A percentile compares a stretch with the other conserved stretches of the same genome.
Conservation (phyloP, 352 stramenopile genomes). For the Phytophthora ramorum region DNA sequence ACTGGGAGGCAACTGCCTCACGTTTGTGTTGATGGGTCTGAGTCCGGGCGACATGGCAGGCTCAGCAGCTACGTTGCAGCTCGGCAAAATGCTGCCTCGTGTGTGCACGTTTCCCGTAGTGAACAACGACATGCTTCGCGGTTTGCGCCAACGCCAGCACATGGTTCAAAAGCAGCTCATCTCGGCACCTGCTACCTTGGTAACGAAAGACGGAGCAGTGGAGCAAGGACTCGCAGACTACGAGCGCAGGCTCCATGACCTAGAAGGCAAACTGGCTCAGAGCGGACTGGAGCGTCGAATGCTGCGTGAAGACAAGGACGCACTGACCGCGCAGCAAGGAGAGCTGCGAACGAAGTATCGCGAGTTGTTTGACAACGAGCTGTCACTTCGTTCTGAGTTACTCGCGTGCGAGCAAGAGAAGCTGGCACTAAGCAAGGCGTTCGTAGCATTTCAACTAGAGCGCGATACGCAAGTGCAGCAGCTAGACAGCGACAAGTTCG, state of each 20-base stretch:
- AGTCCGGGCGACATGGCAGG: constrained; percentile 45
- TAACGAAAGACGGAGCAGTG: neutral
- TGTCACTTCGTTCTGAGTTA: constrained; percentile 64
- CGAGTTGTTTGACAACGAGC: constrained; percentile 66
- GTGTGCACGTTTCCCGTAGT: constrained; percentile 59
- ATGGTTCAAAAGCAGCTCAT: constrained; percentile 15
- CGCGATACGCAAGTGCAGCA: constrained; percentile 47
- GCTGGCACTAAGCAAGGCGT: constrained; percentile 66
- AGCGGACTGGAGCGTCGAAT: constrained; percentile 50
- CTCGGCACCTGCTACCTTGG: neutral
- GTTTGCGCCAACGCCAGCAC: constrained; percentile 42
- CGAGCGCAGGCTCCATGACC: constrained; percentile 39
- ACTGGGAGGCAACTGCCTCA: constrained; percentile 62
- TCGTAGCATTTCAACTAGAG: constrained; percentile 72
- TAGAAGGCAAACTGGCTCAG: constrained; percentile 49
- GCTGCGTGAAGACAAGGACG: constrained; percentile 62
- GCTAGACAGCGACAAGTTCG: constrained; percentile 67
- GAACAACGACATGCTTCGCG: constrained; percentile 64
- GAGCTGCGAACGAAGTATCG: constrained; percentile 70
- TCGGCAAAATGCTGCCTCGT: constrained; percentile 37
- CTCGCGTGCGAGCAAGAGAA: constrained; percentile 74
- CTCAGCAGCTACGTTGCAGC: constrained; percentile 46
- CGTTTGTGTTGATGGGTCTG: constrained; percentile 53
- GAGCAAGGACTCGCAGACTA: constrained; percentile 19
- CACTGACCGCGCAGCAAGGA: constrained; percentile 39